Evolutionary conservation across 768 basidiomycete genomes (phyloP), one percentile per base, ranked within the genome.

Genomic region (Lactarius tabidus): DNA sequence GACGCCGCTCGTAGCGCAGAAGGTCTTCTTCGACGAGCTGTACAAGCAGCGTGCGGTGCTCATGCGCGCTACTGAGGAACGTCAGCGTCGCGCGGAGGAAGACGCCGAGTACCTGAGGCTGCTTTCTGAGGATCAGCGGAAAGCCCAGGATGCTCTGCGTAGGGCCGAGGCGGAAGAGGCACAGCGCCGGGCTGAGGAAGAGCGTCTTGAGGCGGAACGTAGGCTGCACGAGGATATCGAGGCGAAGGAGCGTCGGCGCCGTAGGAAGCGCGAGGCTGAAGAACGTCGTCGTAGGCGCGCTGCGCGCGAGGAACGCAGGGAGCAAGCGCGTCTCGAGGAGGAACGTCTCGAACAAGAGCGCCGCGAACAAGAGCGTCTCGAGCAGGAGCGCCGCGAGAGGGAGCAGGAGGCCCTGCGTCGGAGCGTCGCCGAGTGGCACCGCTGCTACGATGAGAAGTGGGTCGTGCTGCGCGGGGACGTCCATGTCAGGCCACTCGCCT

Each of bases 381-480:
- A 48, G 23, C 52, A 52, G 10, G 60, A 29, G 6, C 62, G 62
- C 9, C 54, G 23, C 3, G 2, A 14, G 23, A 12, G 8, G 43
- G 39, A 59, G 45, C 36, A 56, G 20, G 64, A 65, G 54, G 59
- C 33, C 5, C 3, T 29, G 55, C 43, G n/a, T 18, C 52, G 20
- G 6, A 10, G 15, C 35, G 23, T 35, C 9, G 29, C 9, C 17
- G 35, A 29, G 2, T 29, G 23, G 35, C 57, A 67, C 41, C 52
- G 60, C 31, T n/a, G n/a, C 18, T 70, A 70, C 68, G 65, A 69
- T 36, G 31, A 23, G 1, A 70, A 62, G 29, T 70, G 70, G 70
- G 53, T 35, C 41, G 31, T 7, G 18, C 45, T 70, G 69, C 62
- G 58, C 2, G 6, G 33, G 23, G 36, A 51, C 35, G 45, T 28